These are phyloP conservation scores for Solanum sejunctum DNA, from an alignment of 257 asterid species.

Conservation along the genomic window DNA sequence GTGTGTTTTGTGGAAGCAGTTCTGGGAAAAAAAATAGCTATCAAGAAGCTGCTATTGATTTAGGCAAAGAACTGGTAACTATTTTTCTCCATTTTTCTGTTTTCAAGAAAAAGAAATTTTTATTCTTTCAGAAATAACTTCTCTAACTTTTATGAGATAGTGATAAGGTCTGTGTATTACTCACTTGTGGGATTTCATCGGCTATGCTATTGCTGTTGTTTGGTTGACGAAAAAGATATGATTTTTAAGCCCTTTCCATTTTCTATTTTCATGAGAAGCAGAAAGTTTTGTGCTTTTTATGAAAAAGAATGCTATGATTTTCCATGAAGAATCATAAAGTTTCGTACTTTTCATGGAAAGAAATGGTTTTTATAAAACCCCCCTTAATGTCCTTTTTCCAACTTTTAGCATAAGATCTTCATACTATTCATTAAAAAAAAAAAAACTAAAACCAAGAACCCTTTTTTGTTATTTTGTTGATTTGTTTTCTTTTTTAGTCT, in stretches of 20 bases:
- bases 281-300: not conserved
- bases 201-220: too few relatives aligned
- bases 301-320: not conserved
- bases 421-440: not conserved
- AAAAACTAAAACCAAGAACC: not conserved
- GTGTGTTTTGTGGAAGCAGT: conserved; percentile 88
- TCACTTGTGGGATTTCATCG: too few relatives aligned
- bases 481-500: not conserved
- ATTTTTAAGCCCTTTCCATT: not conserved
- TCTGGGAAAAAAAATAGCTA: conserved; percentile 74
- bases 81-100: not conserved
- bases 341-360: not conserved
- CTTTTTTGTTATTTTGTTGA: not conserved
- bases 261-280: not conserved
- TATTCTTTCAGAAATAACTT: too few relatives aligned
- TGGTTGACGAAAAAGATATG: not conserved
- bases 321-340: not conserved
- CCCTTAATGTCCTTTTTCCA: not conserved
- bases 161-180: too few relatives aligned
- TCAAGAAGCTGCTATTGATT: conserved; percentile 75
- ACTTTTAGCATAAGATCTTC: not conserved
- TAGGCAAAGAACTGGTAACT: conserved; percentile 72
- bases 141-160: too few relatives aligned
- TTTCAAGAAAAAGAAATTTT: not conserved
- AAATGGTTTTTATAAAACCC: not conserved